phyloP scores from a whole-genome alignment of 2,329 filamentous ascomycete genomes.

The Trichoderma sp. region DNA sequence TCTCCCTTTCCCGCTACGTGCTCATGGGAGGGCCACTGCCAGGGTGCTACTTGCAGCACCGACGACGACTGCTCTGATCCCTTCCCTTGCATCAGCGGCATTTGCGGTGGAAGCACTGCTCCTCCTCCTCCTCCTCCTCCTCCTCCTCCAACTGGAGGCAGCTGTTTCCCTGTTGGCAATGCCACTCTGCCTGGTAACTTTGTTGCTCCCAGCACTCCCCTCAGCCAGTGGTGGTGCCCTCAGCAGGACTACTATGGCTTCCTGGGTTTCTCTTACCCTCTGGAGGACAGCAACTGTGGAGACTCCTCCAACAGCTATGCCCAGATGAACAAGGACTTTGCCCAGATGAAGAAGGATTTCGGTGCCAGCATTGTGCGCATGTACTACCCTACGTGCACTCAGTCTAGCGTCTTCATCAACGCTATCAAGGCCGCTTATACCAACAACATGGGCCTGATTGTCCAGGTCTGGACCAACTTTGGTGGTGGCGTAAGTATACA shows the following conservation, averaged over 20 bases:
- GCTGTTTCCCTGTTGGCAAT: conserved; percentile 24
- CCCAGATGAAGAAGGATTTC: conserved; percentile 26
- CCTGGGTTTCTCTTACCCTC: conserved; percentile 26
- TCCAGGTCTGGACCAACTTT: conserved; percentile 28
- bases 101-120: not conserved
- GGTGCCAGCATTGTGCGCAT: conserved; percentile 25
- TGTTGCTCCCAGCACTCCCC: conserved; percentile 19
- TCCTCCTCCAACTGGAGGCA: not conserved
- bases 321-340: conserved; percentile 25
- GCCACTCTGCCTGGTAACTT: conserved; percentile 21
- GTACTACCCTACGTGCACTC: conserved; percentile 26
- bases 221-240: conserved; percentile 25
- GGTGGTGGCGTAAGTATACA: conserved; percentile 23
- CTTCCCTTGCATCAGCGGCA: not conserved
- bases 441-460: conserved; percentile 26
- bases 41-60: not conserved
- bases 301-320: conserved; percentile 21
- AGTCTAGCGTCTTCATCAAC: conserved; percentile 23
- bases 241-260: conserved; percentile 25
- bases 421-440: conserved; percentile 24
- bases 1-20: conserved; percentile 1
- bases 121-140: no score
- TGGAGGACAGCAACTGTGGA: conserved; percentile 24
- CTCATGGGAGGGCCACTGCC: not conserved
- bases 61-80: not conserved